Evolutionary conservation across 495 filamentous ascomycete genomes (phyloP), one percentile per base, ranked within the genome.

Genomic region (Penicillium alfredii): DNA sequence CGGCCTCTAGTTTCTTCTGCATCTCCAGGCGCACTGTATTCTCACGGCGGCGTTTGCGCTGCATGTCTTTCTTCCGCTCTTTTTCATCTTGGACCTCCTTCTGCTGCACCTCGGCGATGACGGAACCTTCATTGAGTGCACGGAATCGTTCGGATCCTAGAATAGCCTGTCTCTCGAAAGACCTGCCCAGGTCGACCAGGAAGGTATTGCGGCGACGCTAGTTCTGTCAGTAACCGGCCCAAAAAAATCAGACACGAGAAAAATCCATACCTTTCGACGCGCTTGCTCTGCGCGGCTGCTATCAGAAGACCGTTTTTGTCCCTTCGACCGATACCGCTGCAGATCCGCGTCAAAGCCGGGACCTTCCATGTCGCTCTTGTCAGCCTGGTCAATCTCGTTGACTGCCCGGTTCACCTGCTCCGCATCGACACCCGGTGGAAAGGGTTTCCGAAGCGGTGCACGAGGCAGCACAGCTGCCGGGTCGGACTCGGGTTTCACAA

Each of bases 11-110:
- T 45, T 90, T 85, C 63, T 94, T 90, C 49, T 88, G 81, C 51
- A 86, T 77, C 28, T 90, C 88, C 39, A 80, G 72, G 9, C 84
- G 82, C 56, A 95, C 82, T 8, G 92, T 94, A 64, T 95, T 95
- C 57, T 98, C 92, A 12, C 92, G 79, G n/a, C 92, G 81, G 15
- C 92, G 80, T 66, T 96, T 97, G 15, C 93, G 82, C 53, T 99
- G 92, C 84, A 96, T 94, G 45, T 97, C 92, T 67, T 99, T 99
- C 73, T 99, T 99, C 17, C 93, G 86, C 62, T 97, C 93, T 59
- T 97, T 99, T 56, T 99, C 92, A 31, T 92, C 88, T 38, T 84
- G 82, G 6, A 95, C 71, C 55, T 96, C 92, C 44, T 84, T 85
- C 36, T 84, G 80, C 41, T 92, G 84, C 1, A 98, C 90, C 47